Evolutionary conservation across 148 eudicot species (phyloP).

Genomic region (Rhododendron molle): DNA sequence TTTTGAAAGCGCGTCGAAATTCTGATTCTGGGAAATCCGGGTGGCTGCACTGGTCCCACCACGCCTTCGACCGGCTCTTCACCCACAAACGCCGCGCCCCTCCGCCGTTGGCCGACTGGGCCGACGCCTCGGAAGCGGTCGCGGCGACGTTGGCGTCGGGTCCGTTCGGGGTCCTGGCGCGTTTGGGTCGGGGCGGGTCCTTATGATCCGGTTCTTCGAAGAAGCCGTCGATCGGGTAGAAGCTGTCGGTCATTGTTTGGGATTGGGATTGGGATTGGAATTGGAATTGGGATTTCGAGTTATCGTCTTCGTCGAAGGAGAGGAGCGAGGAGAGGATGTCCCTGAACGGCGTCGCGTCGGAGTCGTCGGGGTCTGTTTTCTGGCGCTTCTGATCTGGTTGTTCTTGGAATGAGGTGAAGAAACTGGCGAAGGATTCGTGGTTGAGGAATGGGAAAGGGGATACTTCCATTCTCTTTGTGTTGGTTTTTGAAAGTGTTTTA

Average conservation of each 20-base stretch:
- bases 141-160: neutral
- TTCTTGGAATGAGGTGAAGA: neutral
- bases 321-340: slow-evolving; percentile 17
- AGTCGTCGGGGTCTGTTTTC: neutral
- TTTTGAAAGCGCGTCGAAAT: slow-evolving; percentile 49
- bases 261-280: neutral
- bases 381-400: neutral
- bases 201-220: neutral
- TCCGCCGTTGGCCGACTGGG: neutral
- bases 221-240: neutral
- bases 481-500: neutral
- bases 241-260: neutral
- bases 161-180: neutral
- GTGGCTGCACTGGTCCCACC: slow-evolving; percentile 68
- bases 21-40: slow-evolving; percentile 62
- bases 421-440: slow-evolving; percentile 15
- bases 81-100: slow-evolving; percentile 62
- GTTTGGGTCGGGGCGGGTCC: neutral
- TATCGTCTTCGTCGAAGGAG: slow-evolving; percentile 4
- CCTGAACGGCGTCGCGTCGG: neutral
- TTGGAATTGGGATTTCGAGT: neutral
- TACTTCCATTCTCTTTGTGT: slow-evolving; percentile 41
- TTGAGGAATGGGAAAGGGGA: slow-evolving; percentile 21
- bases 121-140: no score
- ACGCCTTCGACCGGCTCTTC: slow-evolving; percentile 61